Conservation (phyloP, 2,329 filamentous ascomycete species). For the Chalaropsis ovoidea region DNA sequence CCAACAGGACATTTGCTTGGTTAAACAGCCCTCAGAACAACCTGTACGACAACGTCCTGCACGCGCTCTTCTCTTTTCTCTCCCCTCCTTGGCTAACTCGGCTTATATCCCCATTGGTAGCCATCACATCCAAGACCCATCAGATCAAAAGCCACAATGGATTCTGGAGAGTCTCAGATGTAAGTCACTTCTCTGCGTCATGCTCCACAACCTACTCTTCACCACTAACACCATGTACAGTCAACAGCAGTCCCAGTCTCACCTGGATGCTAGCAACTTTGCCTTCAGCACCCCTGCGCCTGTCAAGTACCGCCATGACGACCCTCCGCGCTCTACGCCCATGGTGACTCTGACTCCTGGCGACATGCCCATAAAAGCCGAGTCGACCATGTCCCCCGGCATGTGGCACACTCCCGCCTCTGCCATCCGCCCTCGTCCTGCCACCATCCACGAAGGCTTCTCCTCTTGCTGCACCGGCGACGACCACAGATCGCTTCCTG, state of each 20-base stretch:
- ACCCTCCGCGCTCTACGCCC: conserved; percentile 37
- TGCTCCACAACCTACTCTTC: not conserved
- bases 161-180: conserved; percentile 44
- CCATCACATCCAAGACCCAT: not conserved
- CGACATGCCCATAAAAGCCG: conserved; percentile 41
- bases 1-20: too few relatives aligned
- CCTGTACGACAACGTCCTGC: not conserved
- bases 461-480: conserved; percentile 46
- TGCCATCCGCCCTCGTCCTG: conserved; percentile 44
- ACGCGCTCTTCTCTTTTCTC: not conserved
- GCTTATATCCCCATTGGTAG: not conserved
- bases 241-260: conserved; percentile 28
- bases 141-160: conserved; percentile 36
- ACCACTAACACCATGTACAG: conserved; percentile 15
- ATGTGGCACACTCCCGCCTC: conserved; percentile 48
- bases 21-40: too few relatives aligned
- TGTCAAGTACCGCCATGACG: conserved; percentile 40
- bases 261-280: conserved; percentile 42
- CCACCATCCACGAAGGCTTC: conserved; percentile 52
- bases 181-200: conserved; percentile 33
- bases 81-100: not conserved
- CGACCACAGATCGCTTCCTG: conserved; percentile 42
- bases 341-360: conserved; percentile 43
- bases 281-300: conserved; percentile 38
- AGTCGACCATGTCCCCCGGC: conserved; percentile 38